phyloP scores from a whole-genome alignment of 352 stramenopile genomes.

The Pythium chondricola region DNA sequence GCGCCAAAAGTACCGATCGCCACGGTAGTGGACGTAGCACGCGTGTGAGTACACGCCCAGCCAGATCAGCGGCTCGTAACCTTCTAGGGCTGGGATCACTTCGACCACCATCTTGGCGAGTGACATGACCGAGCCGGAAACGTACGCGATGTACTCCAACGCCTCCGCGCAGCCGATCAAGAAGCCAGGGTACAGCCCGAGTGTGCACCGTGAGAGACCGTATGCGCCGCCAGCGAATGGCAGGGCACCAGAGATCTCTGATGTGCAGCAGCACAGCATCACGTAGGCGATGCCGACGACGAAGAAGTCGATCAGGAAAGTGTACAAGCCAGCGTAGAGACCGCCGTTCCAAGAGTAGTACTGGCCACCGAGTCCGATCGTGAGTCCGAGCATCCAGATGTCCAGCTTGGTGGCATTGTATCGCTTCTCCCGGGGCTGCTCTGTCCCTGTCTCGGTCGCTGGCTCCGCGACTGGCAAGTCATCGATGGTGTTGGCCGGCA shows the following conservation, averaged over 20 bases:
- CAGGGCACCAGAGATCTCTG: slow-evolving; percentile 19
- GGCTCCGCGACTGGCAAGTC: slow-evolving; percentile 5
- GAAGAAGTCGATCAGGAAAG: slow-evolving; percentile 18
- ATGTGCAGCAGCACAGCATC: slow-evolving; percentile 22
- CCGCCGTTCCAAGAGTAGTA: slow-evolving; percentile 28
- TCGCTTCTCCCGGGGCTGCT: slow-evolving; percentile 1
- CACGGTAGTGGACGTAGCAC: slow-evolving; percentile 15
- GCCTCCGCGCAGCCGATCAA: slow-evolving; percentile 26
- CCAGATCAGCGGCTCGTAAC: slow-evolving; percentile 20
- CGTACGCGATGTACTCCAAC: slow-evolving; percentile 27
- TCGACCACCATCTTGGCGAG: slow-evolving; percentile 21
- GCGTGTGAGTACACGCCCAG: slow-evolving; percentile 18
- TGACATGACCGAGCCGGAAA: slow-evolving; percentile 16
- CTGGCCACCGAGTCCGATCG: slow-evolving; percentile 26
- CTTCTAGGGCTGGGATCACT: slow-evolving; percentile 1
- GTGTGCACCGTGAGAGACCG: slow-evolving; percentile 21
- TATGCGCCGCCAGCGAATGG: slow-evolving; percentile 28
- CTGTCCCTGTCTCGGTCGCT: not conserved
- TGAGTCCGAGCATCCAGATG: slow-evolving; percentile 24
- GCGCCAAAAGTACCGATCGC: slow-evolving; percentile 22
- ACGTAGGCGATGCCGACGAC: slow-evolving; percentile 21
- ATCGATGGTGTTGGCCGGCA: slow-evolving; percentile 8
- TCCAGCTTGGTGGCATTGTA: slow-evolving; percentile 21
- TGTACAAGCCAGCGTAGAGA: slow-evolving; percentile 17
- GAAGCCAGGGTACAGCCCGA: slow-evolving; percentile 22